These are phyloP conservation scores for Arthroderma sp. DNA, from an alignment of 2,329 filamentous ascomycete species.

Conservation along the genomic window DNA sequence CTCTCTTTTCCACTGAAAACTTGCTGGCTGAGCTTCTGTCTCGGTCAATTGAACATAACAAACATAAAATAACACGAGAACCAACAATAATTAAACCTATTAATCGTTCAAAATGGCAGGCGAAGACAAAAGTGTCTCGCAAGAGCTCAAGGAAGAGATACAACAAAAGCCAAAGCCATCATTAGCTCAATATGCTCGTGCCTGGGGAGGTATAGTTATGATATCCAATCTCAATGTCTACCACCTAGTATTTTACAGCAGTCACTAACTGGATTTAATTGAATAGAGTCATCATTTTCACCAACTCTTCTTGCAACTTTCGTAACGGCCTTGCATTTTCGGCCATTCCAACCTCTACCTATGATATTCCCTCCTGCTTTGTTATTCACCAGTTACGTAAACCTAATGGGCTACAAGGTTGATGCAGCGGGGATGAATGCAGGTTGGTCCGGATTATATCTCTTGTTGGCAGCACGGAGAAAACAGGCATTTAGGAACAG, in stretches of 20 bases:
- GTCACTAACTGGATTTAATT: slow-evolving; percentile 4
- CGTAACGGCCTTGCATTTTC: slow-evolving; percentile 51
- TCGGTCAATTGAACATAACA: no score
- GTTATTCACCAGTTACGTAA: slow-evolving; percentile 53
- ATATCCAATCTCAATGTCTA: background rate
- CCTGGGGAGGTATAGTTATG: slow-evolving; percentile 28
- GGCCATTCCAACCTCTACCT: slow-evolving; percentile 52
- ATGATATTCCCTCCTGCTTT: slow-evolving; percentile 56
- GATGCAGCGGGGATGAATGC: slow-evolving; percentile 52
- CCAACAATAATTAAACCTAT: background rate
- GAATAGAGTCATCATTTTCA: slow-evolving; percentile 49
- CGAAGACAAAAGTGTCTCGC: background rate
- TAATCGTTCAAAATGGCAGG: background rate
- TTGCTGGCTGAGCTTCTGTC: no score
- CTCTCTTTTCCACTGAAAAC: no score
- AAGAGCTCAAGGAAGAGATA: slow-evolving; percentile 3
- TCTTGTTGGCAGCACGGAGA: slow-evolving; percentile 48
- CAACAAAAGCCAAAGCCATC: slow-evolving; percentile 23
- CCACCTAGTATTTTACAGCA: background rate
- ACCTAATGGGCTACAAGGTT: slow-evolving; percentile 48
- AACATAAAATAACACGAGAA: background rate
- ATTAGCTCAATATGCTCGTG: slow-evolving; percentile 24
- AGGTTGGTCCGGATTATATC: slow-evolving; percentile 52
- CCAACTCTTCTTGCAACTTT: slow-evolving; percentile 53
- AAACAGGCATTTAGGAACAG: slow-evolving; percentile 35